A percentile compares a stretch with the other conserved stretches of the same genome.
phyloP scores from a whole-genome alignment of 2,329 filamentous ascomycete genomes.

The Cercospora sojina region DNA sequence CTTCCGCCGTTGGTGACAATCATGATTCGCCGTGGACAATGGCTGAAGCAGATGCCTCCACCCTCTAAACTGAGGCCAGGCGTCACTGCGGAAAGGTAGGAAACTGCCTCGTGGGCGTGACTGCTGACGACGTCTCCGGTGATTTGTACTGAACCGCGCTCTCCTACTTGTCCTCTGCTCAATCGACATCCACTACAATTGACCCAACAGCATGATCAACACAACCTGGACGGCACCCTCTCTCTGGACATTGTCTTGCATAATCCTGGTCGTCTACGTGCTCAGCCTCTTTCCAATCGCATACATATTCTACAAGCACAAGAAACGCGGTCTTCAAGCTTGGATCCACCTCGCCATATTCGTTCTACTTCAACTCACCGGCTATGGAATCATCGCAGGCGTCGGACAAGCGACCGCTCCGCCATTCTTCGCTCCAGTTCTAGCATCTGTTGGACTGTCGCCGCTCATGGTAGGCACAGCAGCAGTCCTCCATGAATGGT shows the following conservation, averaged over 20 bases:
- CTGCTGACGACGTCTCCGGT: background rate
- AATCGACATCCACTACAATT: background rate
- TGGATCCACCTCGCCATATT: slow-evolving; percentile 12
- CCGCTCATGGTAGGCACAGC: slow-evolving; percentile 11
- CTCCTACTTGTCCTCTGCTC: background rate
- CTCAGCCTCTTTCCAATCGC: slow-evolving; percentile 8
- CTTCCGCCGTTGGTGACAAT: background rate
- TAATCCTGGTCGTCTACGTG: slow-evolving; percentile 7
- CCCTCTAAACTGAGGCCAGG: background rate
- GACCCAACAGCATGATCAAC: background rate
- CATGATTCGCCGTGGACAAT: background rate
- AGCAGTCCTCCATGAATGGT: slow-evolving; percentile 11
- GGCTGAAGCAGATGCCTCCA: background rate
- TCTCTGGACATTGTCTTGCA: slow-evolving; percentile 1
- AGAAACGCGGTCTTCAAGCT: background rate
- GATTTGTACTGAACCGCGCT: background rate
- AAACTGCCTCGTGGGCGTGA: background rate
- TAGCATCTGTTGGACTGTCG: slow-evolving; percentile 2
- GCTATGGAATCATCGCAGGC: slow-evolving; percentile 11
- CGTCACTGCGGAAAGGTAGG: background rate
- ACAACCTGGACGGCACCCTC: slow-evolving; percentile 10
- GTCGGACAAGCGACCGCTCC: slow-evolving; percentile 7
- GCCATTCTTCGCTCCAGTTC: slow-evolving; percentile 11
- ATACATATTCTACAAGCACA: slow-evolving; percentile 14
- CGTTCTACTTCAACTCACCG: slow-evolving; percentile 9